Evolutionary conservation across 192 early-diverging fungal species (phyloP).

Genomic region (Backusella sp.): DNA sequence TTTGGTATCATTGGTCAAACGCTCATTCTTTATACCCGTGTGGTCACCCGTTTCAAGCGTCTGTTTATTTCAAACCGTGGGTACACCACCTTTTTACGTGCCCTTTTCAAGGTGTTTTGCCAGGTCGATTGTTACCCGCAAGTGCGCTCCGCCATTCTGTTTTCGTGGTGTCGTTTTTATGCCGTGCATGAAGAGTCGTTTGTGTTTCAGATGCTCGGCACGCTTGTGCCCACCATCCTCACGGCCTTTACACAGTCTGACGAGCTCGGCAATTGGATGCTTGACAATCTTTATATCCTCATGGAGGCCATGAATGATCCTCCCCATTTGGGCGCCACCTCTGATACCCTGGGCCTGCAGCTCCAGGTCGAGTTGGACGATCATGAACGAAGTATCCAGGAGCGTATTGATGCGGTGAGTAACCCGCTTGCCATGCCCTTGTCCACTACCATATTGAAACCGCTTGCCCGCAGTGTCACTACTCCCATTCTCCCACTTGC

Average conservation of each 20-base stretch:
- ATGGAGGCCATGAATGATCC: constrained; percentile 46
- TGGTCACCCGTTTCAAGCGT: constrained; percentile 46
- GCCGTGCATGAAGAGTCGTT: constrained; percentile 57
- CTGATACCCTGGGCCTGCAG: constrained; percentile 34
- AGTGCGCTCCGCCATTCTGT: constrained; percentile 45
- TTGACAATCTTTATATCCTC: constrained; percentile 39
- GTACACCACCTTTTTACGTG: constrained; percentile 48
- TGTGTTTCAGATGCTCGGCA: constrained; percentile 54
- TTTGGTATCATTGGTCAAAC: constrained; percentile 52
- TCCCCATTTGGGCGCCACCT: constrained; percentile 24
- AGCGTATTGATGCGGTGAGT: constrained; percentile 27
- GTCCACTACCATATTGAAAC: constrained; percentile 30
- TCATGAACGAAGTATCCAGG: constrained; percentile 30
- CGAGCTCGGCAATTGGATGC: constrained; percentile 40
- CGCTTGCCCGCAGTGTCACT: constrained; percentile 22
- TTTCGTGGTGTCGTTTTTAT: constrained; percentile 51
- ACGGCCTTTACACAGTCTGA: constrained; percentile 36
- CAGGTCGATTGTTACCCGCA: constrained; percentile 36
- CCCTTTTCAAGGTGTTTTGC: constrained; percentile 57
- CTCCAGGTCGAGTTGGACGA: constrained; percentile 39
- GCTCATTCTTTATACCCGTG: constrained; percentile 46
- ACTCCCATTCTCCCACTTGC: constrained; percentile 18
- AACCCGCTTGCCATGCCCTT: constrained; percentile 29
- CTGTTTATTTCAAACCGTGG: constrained; percentile 53
- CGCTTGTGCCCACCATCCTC: constrained; percentile 48